Evolutionary conservation across 768 basidiomycete genomes (phyloP).

Genomic region (Panellus pusillus): DNA sequence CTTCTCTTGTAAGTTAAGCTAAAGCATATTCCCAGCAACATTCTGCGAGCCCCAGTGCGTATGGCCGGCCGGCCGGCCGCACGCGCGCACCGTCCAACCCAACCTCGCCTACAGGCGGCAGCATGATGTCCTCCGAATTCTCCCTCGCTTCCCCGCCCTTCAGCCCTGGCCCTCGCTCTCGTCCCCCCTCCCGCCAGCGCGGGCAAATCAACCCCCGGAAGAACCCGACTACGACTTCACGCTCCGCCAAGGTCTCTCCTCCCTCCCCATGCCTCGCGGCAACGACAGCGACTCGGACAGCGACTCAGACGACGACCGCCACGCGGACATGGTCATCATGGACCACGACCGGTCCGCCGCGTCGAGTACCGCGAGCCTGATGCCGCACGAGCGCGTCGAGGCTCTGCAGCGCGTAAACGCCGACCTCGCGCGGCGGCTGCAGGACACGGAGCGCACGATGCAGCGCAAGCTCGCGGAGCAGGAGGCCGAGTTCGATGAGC

Average conservation of each 20-base stretch:
- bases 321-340: slow-evolving; percentile 48
- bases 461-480: slow-evolving; percentile 71
- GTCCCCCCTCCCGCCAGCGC: slow-evolving; percentile 61
- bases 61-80: slow-evolving; percentile 45
- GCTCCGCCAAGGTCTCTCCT: slow-evolving; percentile 39
- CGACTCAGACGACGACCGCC: slow-evolving; percentile 53
- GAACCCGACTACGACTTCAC: slow-evolving; percentile 40
- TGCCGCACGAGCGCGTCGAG: slow-evolving; percentile 71
- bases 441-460: slow-evolving; percentile 71
- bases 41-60: slow-evolving; percentile 43
- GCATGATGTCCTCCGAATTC: slow-evolving; percentile 24
- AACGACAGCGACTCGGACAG: slow-evolving; percentile 47
- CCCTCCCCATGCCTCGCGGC: slow-evolving; percentile 59
- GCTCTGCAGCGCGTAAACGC: slow-evolving; percentile 70
- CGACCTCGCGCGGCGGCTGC: slow-evolving; percentile 72
- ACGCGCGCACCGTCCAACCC: slow-evolving; percentile 75
- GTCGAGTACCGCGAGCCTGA: slow-evolving; percentile 62
- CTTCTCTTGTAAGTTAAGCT: slow-evolving; percentile 7
- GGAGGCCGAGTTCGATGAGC: slow-evolving; percentile 80
- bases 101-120: slow-evolving; percentile 45
- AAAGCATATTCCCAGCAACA: slow-evolving; percentile 32
- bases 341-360: slow-evolving; percentile 38
- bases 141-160: slow-evolving; percentile 42
- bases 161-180: slow-evolving; percentile 37
- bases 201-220: slow-evolving; percentile 22